A percentile compares a stretch with the other conserved stretches of the same genome.
Conservation (phyloP, 345 rosid species). For the Psidium friedrichsthalianum region DNA sequence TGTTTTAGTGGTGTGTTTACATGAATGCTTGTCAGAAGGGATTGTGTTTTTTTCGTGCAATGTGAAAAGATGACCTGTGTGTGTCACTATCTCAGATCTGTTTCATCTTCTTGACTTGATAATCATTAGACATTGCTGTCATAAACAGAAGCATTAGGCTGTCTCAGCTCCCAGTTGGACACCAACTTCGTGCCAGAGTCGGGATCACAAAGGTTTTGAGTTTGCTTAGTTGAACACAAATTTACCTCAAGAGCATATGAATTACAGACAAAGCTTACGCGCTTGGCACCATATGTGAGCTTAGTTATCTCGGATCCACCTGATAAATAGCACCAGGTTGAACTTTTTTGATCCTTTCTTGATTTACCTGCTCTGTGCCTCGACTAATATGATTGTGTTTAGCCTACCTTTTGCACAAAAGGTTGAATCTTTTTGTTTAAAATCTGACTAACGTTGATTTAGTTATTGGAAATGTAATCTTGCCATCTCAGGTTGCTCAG, state of each 20-base stretch:
- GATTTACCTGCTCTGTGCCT: not conserved
- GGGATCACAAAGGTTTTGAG: not conserved
- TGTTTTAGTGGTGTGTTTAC: not conserved
- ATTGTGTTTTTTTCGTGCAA: not conserved
- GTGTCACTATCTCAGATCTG: not conserved
- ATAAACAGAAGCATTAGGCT: not conserved
- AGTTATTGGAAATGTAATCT: not conserved
- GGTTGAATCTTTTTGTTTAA: not conserved
- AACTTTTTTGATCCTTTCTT: not conserved
- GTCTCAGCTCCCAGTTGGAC: not conserved
- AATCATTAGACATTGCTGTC: not conserved
- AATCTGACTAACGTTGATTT: not conserved
- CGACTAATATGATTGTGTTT: not conserved
- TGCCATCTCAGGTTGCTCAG: not conserved
- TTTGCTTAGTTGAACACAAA: not conserved
- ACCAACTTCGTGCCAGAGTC: not conserved
- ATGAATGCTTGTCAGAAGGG: not conserved
- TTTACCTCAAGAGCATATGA: not conserved
- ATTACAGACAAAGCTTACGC: not conserved
- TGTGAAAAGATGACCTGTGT: too few species aligned
- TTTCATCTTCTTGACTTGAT: not conserved
- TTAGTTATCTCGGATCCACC: not conserved
- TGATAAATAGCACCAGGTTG: not conserved
- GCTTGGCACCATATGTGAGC: not conserved
- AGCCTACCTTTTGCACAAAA: not conserved